Percentiles rank a stretch among this genome's conserved stretches.
These are phyloP conservation scores for Mycena filopes DNA, from an alignment of 768 basidiomycete species.

Conservation along the genomic window DNA sequence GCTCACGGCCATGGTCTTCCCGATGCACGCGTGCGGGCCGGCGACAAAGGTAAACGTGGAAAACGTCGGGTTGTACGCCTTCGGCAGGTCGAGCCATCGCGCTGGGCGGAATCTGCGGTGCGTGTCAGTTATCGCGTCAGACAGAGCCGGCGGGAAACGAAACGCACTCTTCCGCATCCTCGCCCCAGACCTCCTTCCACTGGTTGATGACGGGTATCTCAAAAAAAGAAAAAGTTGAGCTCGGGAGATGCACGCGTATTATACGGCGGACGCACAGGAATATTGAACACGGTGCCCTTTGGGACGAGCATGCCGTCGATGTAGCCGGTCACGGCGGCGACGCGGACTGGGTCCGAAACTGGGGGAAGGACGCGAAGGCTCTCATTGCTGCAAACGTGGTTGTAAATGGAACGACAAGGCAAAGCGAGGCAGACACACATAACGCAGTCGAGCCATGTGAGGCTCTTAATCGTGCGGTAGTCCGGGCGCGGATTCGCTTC, in stretches of 20 bases:
- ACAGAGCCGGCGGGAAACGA: slow-evolving; percentile 4
- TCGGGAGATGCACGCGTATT: background rate
- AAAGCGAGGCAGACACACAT: slow-evolving; percentile 42
- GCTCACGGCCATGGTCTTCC: slow-evolving; percentile 58
- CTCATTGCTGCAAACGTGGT: slow-evolving; percentile 45
- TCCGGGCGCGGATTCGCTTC: slow-evolving; percentile 45
- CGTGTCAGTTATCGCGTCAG: background rate
- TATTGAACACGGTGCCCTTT: slow-evolving; percentile 53
- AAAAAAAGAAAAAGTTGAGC: background rate
- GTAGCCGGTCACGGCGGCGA: slow-evolving; percentile 49
- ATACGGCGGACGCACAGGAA: slow-evolving; percentile 45
- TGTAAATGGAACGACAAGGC: background rate
- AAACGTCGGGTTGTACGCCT: slow-evolving; percentile 46
- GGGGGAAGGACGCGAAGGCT: slow-evolving; percentile 53
- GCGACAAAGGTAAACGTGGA: slow-evolving; percentile 55
- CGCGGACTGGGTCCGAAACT: slow-evolving; percentile 51
- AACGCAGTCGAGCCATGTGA: slow-evolving; percentile 53
- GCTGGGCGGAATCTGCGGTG: slow-evolving; percentile 53
- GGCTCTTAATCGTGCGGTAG: slow-evolving; percentile 52
- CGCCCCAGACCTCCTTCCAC: slow-evolving; percentile 60
- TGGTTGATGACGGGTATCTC: slow-evolving; percentile 64
- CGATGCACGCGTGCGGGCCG: slow-evolving; percentile 59
- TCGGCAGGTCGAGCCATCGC: slow-evolving; percentile 56
- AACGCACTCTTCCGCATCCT: slow-evolving; percentile 59
- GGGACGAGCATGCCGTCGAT: slow-evolving; percentile 56